Conservation (phyloP, 2,329 filamentous ascomycete genomes). For the Corniculantispora saksenae region DNA sequence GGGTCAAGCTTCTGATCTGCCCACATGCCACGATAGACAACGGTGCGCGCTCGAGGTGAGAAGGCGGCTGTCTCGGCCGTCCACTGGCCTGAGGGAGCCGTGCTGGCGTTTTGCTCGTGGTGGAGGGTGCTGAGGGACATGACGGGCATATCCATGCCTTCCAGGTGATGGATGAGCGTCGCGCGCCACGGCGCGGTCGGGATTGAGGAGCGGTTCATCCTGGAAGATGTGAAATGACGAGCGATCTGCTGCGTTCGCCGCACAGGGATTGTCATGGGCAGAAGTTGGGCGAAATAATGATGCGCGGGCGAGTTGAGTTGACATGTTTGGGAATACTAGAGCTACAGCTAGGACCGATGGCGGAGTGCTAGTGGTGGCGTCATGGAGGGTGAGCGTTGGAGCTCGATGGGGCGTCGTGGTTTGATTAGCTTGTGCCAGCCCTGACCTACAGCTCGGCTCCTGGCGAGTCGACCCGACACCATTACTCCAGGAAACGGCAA, state of each 20-base stretch:
- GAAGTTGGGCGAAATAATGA: constrained; percentile 2
- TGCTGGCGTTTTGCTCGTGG: constrained; percentile 21
- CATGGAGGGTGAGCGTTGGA: constrained; percentile 4
- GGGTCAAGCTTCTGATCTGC: constrained; percentile 69
- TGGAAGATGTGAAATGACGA: constrained; percentile 28
- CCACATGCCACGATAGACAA: constrained; percentile 86
- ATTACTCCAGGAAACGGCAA: background rate
- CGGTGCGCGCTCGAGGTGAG: constrained; percentile 68
- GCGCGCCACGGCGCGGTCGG: constrained; percentile 54
- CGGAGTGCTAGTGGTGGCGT: constrained; percentile 5
- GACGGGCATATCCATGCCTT: constrained; percentile 47
- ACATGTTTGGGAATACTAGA: background rate
- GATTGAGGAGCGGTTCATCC: constrained; percentile 28
- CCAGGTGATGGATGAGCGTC: constrained; percentile 52
- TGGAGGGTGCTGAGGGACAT: constrained; percentile 56
- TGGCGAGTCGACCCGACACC: background rate
- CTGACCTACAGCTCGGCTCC: background rate
- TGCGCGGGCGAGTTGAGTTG: background rate
- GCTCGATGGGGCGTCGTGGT: background rate
- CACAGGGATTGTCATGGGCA: constrained; percentile 16
- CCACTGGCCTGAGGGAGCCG: constrained; percentile 24
- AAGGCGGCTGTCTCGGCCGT: constrained; percentile 46
- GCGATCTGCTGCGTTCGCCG: constrained; percentile 31
- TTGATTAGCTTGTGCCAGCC: background rate
- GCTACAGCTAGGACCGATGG: background rate